Conservation (phyloP, 768 basidiomycete genomes). For the Suillus bovinus region DNA sequence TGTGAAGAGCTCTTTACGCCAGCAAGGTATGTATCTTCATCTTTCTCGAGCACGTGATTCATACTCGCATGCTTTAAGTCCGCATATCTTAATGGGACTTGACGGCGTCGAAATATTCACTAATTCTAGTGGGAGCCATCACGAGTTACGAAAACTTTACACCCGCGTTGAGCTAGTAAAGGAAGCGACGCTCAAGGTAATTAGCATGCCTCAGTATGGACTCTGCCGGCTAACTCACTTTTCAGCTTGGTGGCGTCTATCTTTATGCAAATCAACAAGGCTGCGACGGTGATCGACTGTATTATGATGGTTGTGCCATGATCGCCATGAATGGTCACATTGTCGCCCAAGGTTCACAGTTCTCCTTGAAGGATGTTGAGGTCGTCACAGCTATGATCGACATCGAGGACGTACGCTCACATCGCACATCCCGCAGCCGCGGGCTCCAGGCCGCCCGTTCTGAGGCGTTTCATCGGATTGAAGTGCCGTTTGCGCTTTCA, state of each 20-base stretch:
- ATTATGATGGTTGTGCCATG: conserved; percentile 97
- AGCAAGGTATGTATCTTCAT: conserved; percentile 58
- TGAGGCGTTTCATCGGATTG: conserved; percentile 77
- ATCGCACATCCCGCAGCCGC: conserved; percentile 80
- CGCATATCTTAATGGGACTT: conserved; percentile 96
- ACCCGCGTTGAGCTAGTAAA: conserved; percentile 92
- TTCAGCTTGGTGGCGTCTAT: conserved; percentile 92
- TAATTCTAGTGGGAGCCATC: conserved; percentile 97
- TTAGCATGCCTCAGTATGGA: background rate
- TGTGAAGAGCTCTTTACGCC: conserved; percentile 99
- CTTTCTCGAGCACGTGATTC: background rate
- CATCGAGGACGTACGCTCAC: conserved; percentile 93
- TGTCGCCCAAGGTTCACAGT: conserved; percentile 95
- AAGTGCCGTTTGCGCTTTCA: conserved; percentile 78
- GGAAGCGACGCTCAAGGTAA: conserved; percentile 92
- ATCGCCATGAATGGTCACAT: conserved; percentile 93
- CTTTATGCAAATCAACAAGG: conserved; percentile 99
- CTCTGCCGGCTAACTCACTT: background rate
- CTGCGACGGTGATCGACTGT: conserved; percentile 96
- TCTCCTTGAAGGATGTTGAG: conserved; percentile 94
- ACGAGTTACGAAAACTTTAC: conserved; percentile 95
- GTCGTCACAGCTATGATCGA: conserved; percentile 96
- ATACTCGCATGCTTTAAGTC: conserved; percentile 47
- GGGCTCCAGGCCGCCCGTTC: conserved; percentile 86
- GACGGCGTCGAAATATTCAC: conserved; percentile 99